phyloP scores from a whole-genome alignment of 2,329 filamentous ascomycete genomes.

The Phialophora tarda region DNA sequence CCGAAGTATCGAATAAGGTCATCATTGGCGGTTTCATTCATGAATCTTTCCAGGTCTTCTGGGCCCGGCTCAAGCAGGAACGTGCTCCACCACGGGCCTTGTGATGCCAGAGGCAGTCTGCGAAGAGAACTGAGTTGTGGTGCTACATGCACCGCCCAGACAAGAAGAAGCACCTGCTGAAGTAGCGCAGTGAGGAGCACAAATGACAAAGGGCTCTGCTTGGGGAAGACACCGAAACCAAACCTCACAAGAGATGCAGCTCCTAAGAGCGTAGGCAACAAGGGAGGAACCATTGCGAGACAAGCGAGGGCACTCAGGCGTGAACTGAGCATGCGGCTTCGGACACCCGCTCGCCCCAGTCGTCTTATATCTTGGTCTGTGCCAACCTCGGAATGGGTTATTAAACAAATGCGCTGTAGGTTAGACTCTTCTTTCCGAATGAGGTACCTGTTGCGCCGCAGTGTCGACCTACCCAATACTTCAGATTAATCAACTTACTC shows the following conservation, averaged over 20 bases:
- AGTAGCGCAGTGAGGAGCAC: constrained; percentile 6
- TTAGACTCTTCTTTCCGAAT: background rate
- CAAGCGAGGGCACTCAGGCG: background rate
- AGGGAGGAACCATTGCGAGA: background rate
- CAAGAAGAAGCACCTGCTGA: constrained; percentile 7
- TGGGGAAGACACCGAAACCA: constrained; percentile 5
- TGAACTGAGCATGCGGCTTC: background rate
- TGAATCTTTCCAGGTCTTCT: constrained; percentile 51
- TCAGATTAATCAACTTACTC: background rate
- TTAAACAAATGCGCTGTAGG: background rate
- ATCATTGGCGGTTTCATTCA: constrained; percentile 66
- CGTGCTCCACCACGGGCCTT: constrained; percentile 29
- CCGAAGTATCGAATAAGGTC: constrained; percentile 71
- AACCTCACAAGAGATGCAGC: constrained; percentile 11
- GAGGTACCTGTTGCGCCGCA: background rate
- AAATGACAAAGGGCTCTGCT: constrained; percentile 3
- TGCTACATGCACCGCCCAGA: constrained; percentile 19
- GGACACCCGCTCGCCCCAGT: background rate
- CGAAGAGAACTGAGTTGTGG: constrained; percentile 41
- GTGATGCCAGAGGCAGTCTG: constrained; percentile 33
- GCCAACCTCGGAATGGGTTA: background rate
- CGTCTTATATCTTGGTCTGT: background rate
- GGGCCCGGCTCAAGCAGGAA: constrained; percentile 26
- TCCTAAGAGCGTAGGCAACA: constrained; percentile 15
- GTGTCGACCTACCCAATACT: background rate